Base-by-base conservation (phyloP, 176 grass and related monocot genomes). In the Carex cristatella region DNA sequence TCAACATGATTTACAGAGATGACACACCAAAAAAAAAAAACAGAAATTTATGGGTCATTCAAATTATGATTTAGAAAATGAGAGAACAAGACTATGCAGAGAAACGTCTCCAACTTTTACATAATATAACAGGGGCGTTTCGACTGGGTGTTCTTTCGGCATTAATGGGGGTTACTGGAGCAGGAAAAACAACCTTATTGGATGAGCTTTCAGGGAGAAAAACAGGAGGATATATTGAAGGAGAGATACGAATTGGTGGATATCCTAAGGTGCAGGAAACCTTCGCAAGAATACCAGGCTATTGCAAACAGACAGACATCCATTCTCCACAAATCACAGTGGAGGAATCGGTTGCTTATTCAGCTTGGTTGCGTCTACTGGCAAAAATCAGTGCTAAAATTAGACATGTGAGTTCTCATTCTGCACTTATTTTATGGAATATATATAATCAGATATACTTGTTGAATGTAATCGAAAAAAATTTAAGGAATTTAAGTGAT, bases 191-290 rank as follows among this genome's bases (percentile, higher is more conserved):
- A 35, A 95, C 91, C 31, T 82, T 95, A 19, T 86, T 95, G 81
- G 91, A 95, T 89, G 91, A 93, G 84, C 93, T 95, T 82, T 55
- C 89, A 79, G 89, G 93, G 42, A 90, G 93, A 46, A 95, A 95
- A 88, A 95, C 89, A 6, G 89, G 87, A 1, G 89, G 93, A 44
- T 31, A 82, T 72, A 88, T 91, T n/a, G 85, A 95, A 86, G 93
- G 91, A 81, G 87, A 93, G 8, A 89, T 95, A 93, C 88, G 75
- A 84, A 89, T 95, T 73, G 90, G 85, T 32, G 93, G 91, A n/a
- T 95, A 93, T 86, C 91, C 93, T 79, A 93, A 95, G 85, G 32
- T 88, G 11, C 91, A 95, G 15, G 3, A 91, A 82, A 91, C 90
- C 7, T 95, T 95, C 79, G 85, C 91, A 65, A 92, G 93, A 65